Evolutionary conservation across 78 protist genomes (phyloP).

Genomic region (slime mould (Dictyostelium discoideum)): DNA sequence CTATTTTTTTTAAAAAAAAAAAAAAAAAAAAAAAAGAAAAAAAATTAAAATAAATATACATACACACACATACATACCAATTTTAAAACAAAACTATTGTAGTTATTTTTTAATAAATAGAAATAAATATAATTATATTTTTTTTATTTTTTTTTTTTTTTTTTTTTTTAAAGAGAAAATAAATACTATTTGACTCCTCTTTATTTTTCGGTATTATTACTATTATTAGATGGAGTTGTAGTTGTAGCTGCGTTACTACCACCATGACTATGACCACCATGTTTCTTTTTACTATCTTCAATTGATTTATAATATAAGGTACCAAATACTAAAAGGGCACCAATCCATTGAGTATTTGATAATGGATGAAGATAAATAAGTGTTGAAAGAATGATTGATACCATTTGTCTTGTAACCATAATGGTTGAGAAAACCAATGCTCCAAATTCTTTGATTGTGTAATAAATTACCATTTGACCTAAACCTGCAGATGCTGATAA

Average conservation of each 20-base stretch:
- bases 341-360: slow-evolving; percentile 68
- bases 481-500: slow-evolving; percentile 51
- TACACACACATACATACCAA: not conserved
- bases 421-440: slow-evolving; percentile 81
- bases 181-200: not conserved
- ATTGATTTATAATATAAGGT: slow-evolving; percentile 75
- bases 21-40: not conserved
- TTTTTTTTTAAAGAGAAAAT: not conserved
- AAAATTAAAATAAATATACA: not conserved
- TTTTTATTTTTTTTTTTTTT: not conserved
- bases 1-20: not conserved
- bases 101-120: too few relatives aligned
- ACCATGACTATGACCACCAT: slow-evolving; percentile 32
- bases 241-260: not conserved
- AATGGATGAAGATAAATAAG: slow-evolving; percentile 65
- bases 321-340: slow-evolving; percentile 74
- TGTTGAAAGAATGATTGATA: slow-evolving; percentile 71
- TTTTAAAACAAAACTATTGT: too few relatives aligned
- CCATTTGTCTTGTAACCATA: slow-evolving; percentile 75
- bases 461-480: slow-evolving; percentile 76
- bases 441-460: slow-evolving; percentile 77
- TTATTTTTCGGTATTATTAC: not conserved
- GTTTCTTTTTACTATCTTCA: slow-evolving; percentile 54
- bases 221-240: not conserved
- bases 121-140: not conserved